A percentile compares a stretch with the other conserved stretches of the same genome.
Evolutionary conservation across 306 rosid genomes (phyloP).

Genomic region (Neltuma alba): DNA sequence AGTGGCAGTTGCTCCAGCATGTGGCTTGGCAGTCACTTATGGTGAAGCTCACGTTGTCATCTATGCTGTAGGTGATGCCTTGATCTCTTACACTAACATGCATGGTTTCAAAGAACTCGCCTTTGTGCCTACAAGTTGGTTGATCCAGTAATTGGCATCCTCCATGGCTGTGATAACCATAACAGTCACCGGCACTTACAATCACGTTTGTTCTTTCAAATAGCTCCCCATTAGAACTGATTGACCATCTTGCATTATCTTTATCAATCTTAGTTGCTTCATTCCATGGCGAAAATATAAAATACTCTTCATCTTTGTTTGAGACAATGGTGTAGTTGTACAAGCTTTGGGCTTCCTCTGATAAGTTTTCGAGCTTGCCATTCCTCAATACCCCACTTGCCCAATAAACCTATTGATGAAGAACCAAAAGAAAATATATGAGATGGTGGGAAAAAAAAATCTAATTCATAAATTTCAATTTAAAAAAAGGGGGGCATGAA

Average conservation of each 20-base stretch:
- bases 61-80: neutral
- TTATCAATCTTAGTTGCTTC: neutral
- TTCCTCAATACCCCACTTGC: neutral
- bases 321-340: neutral
- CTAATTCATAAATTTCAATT: neutral
- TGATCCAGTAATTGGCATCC: neutral
- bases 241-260: neutral
- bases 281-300: neutral
- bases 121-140: neutral
- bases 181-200: neutral
- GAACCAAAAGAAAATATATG: neutral
- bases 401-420: neutral
- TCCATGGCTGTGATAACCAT: neutral
- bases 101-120: neutral
- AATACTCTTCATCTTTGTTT: neutral
- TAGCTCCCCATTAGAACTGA: neutral
- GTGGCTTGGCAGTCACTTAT: neutral
- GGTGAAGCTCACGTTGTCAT: neutral
- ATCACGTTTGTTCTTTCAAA: neutral
- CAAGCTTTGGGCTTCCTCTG: neutral
- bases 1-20: neutral
- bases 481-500: neutral
- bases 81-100: neutral
- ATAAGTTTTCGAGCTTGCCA: neutral
- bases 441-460: neutral